Evolutionary conservation across 306 rosid species (phyloP).

Genomic region (Malus sieversii): DNA sequence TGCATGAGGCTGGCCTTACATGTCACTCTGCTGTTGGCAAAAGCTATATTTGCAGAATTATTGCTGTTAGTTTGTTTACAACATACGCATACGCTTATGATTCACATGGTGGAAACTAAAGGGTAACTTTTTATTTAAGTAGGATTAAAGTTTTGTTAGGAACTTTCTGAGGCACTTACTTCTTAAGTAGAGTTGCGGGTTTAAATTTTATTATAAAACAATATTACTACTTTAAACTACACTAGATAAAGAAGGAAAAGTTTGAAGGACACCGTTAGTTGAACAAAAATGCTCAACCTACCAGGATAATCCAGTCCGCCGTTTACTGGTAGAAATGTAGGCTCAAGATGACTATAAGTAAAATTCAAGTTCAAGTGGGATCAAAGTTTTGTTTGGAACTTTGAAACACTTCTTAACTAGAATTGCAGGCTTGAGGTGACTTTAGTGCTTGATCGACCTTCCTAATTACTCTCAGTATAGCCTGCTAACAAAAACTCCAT

Average conservation of each 20-base stretch:
- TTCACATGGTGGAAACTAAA: background rate
- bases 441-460: background rate
- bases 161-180: background rate
- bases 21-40: slow-evolving; percentile 10
- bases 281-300: no score
- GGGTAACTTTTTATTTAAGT: background rate
- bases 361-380: no score
- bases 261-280: no score
- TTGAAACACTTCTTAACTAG: background rate
- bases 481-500: background rate
- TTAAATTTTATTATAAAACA: no score
- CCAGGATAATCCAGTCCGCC: no score
- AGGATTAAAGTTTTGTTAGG: background rate
- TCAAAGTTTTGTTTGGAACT: no score
- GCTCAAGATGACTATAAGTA: no score
- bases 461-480: background rate
- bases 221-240: no score
- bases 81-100: slow-evolving; percentile 5
- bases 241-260: no score
- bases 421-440: background rate
- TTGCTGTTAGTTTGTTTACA: slow-evolving; percentile 9
- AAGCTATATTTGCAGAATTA: background rate
- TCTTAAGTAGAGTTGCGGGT: background rate
- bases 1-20: slow-evolving; percentile 8
- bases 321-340: no score